Evolutionary conservation across 116 monocot genomes (phyloP), one percentile per base, ranked within the genome.

Genomic region (Posidonia oceanica): DNA sequence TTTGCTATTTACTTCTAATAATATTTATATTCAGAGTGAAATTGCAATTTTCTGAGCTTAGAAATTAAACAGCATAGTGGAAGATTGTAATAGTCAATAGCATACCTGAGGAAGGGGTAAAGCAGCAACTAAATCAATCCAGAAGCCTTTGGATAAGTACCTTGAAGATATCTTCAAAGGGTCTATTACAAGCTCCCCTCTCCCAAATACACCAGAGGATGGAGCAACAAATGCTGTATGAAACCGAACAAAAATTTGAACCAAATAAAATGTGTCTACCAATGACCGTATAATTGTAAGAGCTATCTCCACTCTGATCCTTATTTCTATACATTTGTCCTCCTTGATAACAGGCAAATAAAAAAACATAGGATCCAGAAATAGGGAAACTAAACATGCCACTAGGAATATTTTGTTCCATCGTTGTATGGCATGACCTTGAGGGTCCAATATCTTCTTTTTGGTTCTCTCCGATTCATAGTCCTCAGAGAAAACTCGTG

Each of bases 161-260:
- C 90, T 79, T 2, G 52, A 68, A 20, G 90, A 69, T 16, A 94
- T 90, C 81, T 80, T 76, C 5, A 72, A 78, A 21, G 85, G 80
- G 58, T 90, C 84, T 18, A 88, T 82, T 4, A 90, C 84, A 54
- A 94, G 94, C 77, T 90, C 90, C 5, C 94, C 94, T 75, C 87
- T 78, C 17, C 94, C 94, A 69, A 94, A 90, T 41, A 94, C 94
- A 5, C 85, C 77, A 75, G 94, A 94, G 29, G 90, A 90, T 36
- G 94, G 94, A 65, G 94, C 87, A 12, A 90, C 77, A 62, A 69
- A 94, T 14, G 90, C 90, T 5, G 94, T 94, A 22, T 75, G 75
- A 67, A 88, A 90, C n/a, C 80, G 82, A 67, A 90, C 61, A 42
- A 88, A 70, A 22, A 94, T 90, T 23, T 90, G 90, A 64, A 84